phyloP scores from a whole-genome alignment of 805 yeast genomes.

The Starmerella stigmatis region DNA sequence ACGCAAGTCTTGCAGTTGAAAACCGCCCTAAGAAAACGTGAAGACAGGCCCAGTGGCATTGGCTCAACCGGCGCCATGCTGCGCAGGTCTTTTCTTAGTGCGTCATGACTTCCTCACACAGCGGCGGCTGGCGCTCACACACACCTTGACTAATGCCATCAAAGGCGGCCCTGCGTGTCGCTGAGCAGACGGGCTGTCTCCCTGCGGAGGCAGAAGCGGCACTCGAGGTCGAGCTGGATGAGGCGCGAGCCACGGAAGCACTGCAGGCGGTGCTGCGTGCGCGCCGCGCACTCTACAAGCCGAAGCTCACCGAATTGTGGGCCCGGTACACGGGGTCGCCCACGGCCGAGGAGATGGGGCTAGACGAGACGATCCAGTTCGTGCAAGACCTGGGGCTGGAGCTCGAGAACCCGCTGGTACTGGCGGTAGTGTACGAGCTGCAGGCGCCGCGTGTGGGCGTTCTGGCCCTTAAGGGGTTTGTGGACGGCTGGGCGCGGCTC shows the following conservation, averaged over 20 bases:
- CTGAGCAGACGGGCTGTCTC: constrained; percentile 19
- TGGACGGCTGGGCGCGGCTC: constrained; percentile 46
- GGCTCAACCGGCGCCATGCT: too few species aligned
- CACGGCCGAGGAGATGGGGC: constrained; percentile 39
- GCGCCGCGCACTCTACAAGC: constrained; percentile 14
- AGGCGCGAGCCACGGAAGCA: not conserved
- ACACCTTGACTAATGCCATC: constrained; percentile 6
- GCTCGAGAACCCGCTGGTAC: constrained; percentile 63
- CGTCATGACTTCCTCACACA: too few species aligned
- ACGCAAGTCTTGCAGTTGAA: too few species aligned
- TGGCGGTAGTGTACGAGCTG: constrained; percentile 60
- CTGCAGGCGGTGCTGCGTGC: constrained; percentile 3
- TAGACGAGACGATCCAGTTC: constrained; percentile 67
- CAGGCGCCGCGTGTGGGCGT: constrained; percentile 58
- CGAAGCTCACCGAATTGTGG: constrained; percentile 12
- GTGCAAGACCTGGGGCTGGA: constrained; percentile 56
- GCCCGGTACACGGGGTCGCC: constrained; percentile 17
- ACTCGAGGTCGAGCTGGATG: constrained; percentile 10
- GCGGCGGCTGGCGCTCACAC: too few species aligned
- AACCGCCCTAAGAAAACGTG: too few species aligned
- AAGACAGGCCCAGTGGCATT: too few species aligned
- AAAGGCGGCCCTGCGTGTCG: constrained; percentile 9
- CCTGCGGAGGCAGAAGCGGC: constrained; percentile 16
- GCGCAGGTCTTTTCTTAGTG: too few species aligned
- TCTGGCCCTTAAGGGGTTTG: constrained; percentile 42